Percentiles rank a stretch among this genome's conserved stretches.
Evolutionary conservation across 2,329 filamentous ascomycete species (phyloP).

Genomic region (Colletotrichum endophyticum): DNA sequence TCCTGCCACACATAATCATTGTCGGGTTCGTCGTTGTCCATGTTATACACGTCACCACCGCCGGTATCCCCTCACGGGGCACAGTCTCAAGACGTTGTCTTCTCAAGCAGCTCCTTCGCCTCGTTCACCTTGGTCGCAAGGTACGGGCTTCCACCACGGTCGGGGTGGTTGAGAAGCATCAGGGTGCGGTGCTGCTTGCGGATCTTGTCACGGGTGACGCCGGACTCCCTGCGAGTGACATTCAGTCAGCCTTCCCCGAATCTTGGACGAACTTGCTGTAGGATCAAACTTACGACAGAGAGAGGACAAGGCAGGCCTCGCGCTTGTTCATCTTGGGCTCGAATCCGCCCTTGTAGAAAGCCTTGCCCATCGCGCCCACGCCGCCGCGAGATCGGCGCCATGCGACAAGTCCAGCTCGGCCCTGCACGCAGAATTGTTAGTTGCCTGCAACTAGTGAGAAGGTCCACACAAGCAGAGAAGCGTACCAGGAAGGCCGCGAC

Average conservation of each 20-base stretch:
- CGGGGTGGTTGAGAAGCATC: slow-evolving; percentile 98
- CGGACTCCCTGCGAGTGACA: slow-evolving; percentile 70
- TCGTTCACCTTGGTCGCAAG: slow-evolving; percentile 98
- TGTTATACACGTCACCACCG: slow-evolving; percentile 2
- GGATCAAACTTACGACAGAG: slow-evolving; percentile 71
- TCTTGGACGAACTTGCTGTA: neutral
- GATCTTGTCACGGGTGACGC: slow-evolving; percentile 88
- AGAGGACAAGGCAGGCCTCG: slow-evolving; percentile 89
- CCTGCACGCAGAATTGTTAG: slow-evolving; percentile 54
- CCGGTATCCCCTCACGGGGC: neutral
- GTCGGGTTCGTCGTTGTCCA: neutral
- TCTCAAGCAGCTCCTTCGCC: slow-evolving; percentile 95
- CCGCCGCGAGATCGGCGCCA: slow-evolving; percentile 81
- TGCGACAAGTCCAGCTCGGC: slow-evolving; percentile 90
- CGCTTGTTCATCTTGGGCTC: slow-evolving; percentile 91
- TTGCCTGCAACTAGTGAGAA: neutral
- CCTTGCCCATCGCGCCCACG: slow-evolving; percentile 81
- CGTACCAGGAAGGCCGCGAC: slow-evolving; percentile 58
- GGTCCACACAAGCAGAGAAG: neutral
- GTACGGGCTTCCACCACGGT: slow-evolving; percentile 95
- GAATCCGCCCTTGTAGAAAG: slow-evolving; percentile 99
- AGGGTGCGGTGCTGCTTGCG: slow-evolving; percentile 94
- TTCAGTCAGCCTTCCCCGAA: neutral
- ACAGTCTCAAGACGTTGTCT: slow-evolving; percentile 47
- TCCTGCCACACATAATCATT: neutral